Evolutionary conservation across 768 basidiomycete genomes (phyloP), one percentile per base, ranked within the genome.

Genomic region (Kondoa malvinella): DNA sequence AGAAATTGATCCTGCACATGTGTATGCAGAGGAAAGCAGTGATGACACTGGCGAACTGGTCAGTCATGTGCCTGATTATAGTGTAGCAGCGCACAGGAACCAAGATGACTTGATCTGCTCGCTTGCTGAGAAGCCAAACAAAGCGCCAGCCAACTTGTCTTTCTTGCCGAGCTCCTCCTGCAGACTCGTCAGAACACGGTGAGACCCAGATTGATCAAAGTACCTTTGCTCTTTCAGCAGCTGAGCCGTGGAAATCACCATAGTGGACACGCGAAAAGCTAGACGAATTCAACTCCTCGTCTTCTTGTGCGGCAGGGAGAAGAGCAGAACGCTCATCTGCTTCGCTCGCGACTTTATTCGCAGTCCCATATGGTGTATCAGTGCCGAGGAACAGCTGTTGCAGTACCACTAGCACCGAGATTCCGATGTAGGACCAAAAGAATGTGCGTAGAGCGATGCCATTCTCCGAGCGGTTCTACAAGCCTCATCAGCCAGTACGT

Each of bases 1-100:
- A 77, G 72, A 73, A 79, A 71, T 79, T 79, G 72, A 78, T 78
- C 2, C 78, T 72, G 26, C 74, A 72, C 77, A 78, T 78, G 62
- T 77, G 74, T 15, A 78, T 73, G 60, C 75, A 71, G 16, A 78
- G 72, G 72, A 76, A 77, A 2, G 73, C 32, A 29, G 71, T 69
- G 50, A 76, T 74, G 27, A 75, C n/a, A n/a, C n/a, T n/a, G n/a
- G n/a, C n/a, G n/a, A n/a, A n/a, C n/a, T n/a, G n/a, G n/a, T n/a
- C n/a, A n/a, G n/a, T n/a, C n/a, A n/a, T n/a, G n/a, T n/a, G n/a
- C n/a, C n/a, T n/a, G n/a, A n/a, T n/a, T n/a, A n/a, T n/a, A n/a
- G n/a, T n/a, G n/a, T n/a, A n/a, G n/a, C n/a, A n/a, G n/a, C n/a
- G n/a, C n/a, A 56, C 76, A 70, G 71, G 64, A 76, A 78, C 78